These are phyloP conservation scores for Trifolium pratense DNA, from an alignment of 306 rosid species.

Conservation along the genomic window DNA sequence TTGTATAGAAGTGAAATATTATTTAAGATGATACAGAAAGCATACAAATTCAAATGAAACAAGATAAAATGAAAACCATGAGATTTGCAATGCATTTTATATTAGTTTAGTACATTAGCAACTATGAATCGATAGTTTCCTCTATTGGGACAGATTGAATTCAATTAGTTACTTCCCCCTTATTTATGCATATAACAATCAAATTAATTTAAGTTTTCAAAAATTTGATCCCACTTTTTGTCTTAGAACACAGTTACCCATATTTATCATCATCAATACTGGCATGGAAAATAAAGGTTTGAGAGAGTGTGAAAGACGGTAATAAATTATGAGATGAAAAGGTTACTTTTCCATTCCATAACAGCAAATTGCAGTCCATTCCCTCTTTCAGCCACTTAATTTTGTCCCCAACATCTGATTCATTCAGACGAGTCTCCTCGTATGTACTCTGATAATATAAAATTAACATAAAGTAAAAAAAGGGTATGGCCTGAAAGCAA, in stretches of 20 bases:
- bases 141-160: constrained; percentile 13
- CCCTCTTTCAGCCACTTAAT: constrained; percentile 95
- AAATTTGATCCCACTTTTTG: constrained; percentile 19
- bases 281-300: constrained; percentile 5
- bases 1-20: too few relatives aligned
- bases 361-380: constrained; percentile 86
- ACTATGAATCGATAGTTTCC: constrained; percentile 20
- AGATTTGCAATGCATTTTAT: constrained; percentile 13
- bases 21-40: not conserved
- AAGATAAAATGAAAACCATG: not conserved
- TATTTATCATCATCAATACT: not conserved
- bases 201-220: constrained; percentile 2
- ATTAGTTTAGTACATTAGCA: constrained; percentile 19
- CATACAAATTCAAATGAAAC: constrained; percentile 16
- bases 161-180: constrained; percentile 10
- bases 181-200: constrained; percentile 5
- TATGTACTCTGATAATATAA: constrained; percentile 60
- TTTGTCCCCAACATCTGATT: constrained; percentile 69
- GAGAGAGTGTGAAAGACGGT: constrained; percentile 18
- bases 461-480: constrained; percentile 34
- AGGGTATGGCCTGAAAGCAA: constrained; percentile 23
- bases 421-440: constrained; percentile 83
- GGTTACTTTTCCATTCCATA: constrained; percentile 89
- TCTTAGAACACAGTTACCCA: constrained; percentile 18
- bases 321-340: constrained; percentile 34